Percentiles rank a stretch among this genome's conserved stretches.
Evolutionary conservation across 1,284 basidiomycete species (phyloP).

Genomic region (Cutaneotrichosporon cavernicola): DNA sequence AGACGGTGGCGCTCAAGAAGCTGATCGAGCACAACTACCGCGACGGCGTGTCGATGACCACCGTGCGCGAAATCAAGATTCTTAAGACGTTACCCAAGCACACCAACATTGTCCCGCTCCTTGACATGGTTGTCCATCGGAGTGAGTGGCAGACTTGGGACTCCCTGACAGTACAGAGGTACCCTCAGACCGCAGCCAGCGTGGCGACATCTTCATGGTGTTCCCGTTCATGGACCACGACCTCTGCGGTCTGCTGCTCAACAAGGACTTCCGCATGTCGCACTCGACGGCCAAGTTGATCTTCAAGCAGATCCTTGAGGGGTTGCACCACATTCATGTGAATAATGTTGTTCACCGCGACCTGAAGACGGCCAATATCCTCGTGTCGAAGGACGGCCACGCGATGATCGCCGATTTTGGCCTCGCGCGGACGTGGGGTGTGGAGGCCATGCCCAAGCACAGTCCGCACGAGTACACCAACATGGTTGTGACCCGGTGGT

Average conservation of each 20-base stretch:
- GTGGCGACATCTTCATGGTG: slow-evolving; percentile 82
- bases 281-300: slow-evolving; percentile 91
- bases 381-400: slow-evolving; percentile 81
- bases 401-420: slow-evolving; percentile 89
- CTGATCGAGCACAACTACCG: slow-evolving; percentile 90
- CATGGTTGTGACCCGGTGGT: slow-evolving; percentile 62
- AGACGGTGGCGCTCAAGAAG: slow-evolving; percentile 77
- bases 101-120: slow-evolving; percentile 77
- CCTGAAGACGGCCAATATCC: slow-evolving; percentile 96
- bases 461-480: slow-evolving; percentile 76
- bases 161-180: slow-evolving; percentile 23
- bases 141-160: slow-evolving; percentile 36
- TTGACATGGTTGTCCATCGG: slow-evolving; percentile 77
- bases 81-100: slow-evolving; percentile 80
- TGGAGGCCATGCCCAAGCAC: slow-evolving; percentile 51
- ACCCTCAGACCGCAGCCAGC: slow-evolving; percentile 30
- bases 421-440: slow-evolving; percentile 64
- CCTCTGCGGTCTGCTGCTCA: slow-evolving; percentile 88
- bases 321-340: slow-evolving; percentile 90
- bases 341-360: slow-evolving; percentile 96
- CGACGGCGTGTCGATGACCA: slow-evolving; percentile 87
- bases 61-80: slow-evolving; percentile 96
- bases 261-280: slow-evolving; percentile 74
- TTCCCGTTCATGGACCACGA: slow-evolving; percentile 99
- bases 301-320: slow-evolving; percentile 91